Evolutionary conservation across 2,329 filamentous ascomycete genomes (phyloP).

Genomic region (Claviceps quebecensis): DNA sequence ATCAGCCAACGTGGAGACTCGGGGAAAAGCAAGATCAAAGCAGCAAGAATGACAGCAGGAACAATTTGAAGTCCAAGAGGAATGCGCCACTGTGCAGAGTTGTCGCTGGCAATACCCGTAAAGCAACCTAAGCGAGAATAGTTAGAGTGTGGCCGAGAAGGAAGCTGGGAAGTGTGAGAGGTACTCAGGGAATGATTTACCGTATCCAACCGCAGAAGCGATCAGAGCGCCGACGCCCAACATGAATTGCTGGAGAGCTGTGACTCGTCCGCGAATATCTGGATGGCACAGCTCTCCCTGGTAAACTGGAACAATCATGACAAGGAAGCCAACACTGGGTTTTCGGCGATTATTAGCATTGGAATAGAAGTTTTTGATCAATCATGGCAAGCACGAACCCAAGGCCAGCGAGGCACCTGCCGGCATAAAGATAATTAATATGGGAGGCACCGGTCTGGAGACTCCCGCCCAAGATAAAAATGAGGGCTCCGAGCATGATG

Average conservation of each 20-base stretch:
- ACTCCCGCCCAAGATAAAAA: background rate
- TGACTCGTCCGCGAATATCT: background rate
- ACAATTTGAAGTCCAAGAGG: background rate
- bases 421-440: background rate
- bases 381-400: background rate
- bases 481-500: background rate
- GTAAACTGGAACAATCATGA: background rate
- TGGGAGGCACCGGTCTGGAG: background rate
- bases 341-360: too few relatives aligned
- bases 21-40: background rate
- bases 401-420: background rate
- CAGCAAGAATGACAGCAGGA: background rate
- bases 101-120: background rate
- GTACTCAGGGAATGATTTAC: background rate
- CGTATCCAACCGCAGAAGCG: background rate
- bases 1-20: background rate
- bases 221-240: background rate
- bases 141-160: background rate
- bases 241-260: background rate
- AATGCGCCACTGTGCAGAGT: background rate
- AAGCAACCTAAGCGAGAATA: background rate
- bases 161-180: background rate
- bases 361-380: background rate
- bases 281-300: background rate
- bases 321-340: background rate